A percentile compares a stretch with the other conserved stretches of the same genome.
Evolutionary conservation across 768 basidiomycete genomes (phyloP).

Genomic region (Chalciporus sphaerocephalus): DNA sequence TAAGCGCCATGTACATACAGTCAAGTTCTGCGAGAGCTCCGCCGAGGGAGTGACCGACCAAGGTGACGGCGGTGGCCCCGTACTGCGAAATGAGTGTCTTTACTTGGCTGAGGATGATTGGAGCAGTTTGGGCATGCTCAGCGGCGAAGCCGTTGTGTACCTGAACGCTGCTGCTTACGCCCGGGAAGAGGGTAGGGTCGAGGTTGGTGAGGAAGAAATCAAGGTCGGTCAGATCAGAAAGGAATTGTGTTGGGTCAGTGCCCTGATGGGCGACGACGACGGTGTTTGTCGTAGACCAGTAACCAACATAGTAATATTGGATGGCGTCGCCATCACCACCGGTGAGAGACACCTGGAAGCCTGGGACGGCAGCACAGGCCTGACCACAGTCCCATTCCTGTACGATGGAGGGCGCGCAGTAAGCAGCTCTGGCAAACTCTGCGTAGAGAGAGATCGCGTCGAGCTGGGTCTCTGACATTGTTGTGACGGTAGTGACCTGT

Average conservation of each 20-base stretch:
- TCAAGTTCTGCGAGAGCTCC: slow-evolving; percentile 51
- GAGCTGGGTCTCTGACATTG: slow-evolving; percentile 31
- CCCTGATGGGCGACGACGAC: slow-evolving; percentile 62
- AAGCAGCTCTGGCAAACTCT: slow-evolving; percentile 53
- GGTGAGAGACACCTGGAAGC: slow-evolving; percentile 32
- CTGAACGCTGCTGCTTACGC: slow-evolving; percentile 38
- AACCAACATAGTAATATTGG: slow-evolving; percentile 56
- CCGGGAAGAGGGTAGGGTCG: slow-evolving; percentile 51
- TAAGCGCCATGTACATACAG: slow-evolving; percentile 44
- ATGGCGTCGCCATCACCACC: slow-evolving; percentile 48
- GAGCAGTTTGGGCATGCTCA: slow-evolving; percentile 46
- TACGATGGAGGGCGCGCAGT: slow-evolving; percentile 40
- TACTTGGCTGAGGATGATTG: slow-evolving; percentile 41
- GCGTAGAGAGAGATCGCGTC: slow-evolving; percentile 42
- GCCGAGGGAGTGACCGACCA: slow-evolving; percentile 51
- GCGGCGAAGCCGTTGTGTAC: slow-evolving; percentile 55
- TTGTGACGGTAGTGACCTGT: slow-evolving; percentile 15
- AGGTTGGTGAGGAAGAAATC: slow-evolving; percentile 39
- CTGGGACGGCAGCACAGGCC: slow-evolving; percentile 39
- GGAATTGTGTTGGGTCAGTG: slow-evolving; percentile 50
- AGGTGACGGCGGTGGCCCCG: slow-evolving; percentile 38
- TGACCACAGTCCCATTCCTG: slow-evolving; percentile 43
- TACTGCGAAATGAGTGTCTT: slow-evolving; percentile 36
- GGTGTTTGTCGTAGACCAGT: slow-evolving; percentile 45
- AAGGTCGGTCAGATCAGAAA: slow-evolving; percentile 49